Evolutionary conservation across 2,329 filamentous ascomycete genomes (phyloP).

Genomic region (Xylaria sp.): DNA sequence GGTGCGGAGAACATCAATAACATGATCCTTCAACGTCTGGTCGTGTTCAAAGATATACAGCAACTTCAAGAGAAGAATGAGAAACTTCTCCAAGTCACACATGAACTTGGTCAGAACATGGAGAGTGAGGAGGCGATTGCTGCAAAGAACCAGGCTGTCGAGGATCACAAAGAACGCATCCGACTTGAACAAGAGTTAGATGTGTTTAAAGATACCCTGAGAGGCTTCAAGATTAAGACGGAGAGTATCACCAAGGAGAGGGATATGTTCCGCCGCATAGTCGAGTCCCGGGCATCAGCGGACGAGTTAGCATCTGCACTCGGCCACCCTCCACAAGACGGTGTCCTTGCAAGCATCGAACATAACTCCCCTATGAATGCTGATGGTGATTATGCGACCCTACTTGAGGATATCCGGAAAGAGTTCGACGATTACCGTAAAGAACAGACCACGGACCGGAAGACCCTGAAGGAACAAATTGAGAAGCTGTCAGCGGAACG

Average conservation of each 20-base stretch:
- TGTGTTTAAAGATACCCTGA: constrained; percentile 83
- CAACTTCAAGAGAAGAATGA: constrained; percentile 90
- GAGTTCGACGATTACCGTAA: constrained; percentile 92
- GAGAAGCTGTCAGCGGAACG: constrained; percentile 85
- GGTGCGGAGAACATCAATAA: constrained; percentile 82
- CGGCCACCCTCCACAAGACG: constrained; percentile 74
- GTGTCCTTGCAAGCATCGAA: constrained; percentile 68
- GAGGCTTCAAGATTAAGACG: constrained; percentile 81
- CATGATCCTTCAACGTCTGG: constrained; percentile 89
- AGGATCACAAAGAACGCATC: constrained; percentile 77
- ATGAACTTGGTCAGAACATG: constrained; percentile 86
- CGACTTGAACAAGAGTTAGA: constrained; percentile 77
- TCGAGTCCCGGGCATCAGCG: constrained; percentile 74
- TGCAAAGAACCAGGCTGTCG: constrained; percentile 69
- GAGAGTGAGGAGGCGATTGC: constrained; percentile 87
- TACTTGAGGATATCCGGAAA: constrained; percentile 86
- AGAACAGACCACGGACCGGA: constrained; percentile 83
- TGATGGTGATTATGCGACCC: constrained; percentile 74
- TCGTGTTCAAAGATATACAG: constrained; percentile 85
- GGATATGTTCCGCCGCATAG: constrained; percentile 96
- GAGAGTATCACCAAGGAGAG: constrained; percentile 96
- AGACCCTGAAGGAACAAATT: constrained; percentile 84
- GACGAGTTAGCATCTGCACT: constrained; percentile 75
- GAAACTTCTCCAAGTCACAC: constrained; percentile 82
- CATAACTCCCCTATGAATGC: constrained; percentile 65